Evolutionary conservation across 768 basidiomycete species (phyloP).

Genomic region (Lactarius hatsudake): DNA sequence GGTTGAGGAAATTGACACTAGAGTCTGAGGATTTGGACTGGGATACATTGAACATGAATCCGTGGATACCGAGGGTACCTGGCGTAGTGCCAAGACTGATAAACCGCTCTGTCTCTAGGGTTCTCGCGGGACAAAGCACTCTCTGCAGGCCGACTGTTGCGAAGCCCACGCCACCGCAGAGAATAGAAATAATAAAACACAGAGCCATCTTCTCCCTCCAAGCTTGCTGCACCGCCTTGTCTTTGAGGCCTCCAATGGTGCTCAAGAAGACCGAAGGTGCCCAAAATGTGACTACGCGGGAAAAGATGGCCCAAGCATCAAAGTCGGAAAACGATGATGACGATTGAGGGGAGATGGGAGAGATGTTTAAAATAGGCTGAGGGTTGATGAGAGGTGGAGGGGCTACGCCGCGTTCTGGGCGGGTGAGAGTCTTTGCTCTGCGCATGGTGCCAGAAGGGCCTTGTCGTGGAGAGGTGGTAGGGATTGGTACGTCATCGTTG

Average conservation of each 20-base stretch:
- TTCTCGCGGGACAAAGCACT: conserved; percentile 76
- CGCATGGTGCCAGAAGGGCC: conserved; percentile 58
- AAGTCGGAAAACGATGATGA: conserved; percentile 38
- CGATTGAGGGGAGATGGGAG: conserved; percentile 36
- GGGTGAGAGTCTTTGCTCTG: conserved; percentile 92
- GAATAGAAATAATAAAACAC: conserved; percentile 77
- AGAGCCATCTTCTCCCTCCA: conserved; percentile 98
- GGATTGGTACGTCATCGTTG: conserved; percentile 26
- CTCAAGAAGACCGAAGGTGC: conserved; percentile 76
- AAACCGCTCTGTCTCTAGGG: conserved; percentile 43
- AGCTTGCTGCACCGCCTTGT: conserved; percentile 75
- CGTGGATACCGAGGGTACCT: conserved; percentile 74
- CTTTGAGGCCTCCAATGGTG: conserved; percentile 76
- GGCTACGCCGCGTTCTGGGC: conserved; percentile 92
- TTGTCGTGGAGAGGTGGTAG: conserved; percentile 21
- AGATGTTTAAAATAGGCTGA: conserved; percentile 44
- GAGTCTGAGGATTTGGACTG: conserved; percentile 41
- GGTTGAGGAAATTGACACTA: conserved; percentile 55
- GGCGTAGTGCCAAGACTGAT: conserved; percentile 49
- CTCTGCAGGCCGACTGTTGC: conserved; percentile 91
- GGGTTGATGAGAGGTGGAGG: conserved; percentile 94
- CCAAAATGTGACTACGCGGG: conserved; percentile 84
- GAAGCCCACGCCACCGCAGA: conserved; percentile 85
- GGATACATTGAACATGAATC: conserved; percentile 73
- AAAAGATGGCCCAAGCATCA: conserved; percentile 79